Evolutionary conservation across 2,329 filamentous ascomycete genomes (phyloP).

Genomic region (Cladophialophora immunda): DNA sequence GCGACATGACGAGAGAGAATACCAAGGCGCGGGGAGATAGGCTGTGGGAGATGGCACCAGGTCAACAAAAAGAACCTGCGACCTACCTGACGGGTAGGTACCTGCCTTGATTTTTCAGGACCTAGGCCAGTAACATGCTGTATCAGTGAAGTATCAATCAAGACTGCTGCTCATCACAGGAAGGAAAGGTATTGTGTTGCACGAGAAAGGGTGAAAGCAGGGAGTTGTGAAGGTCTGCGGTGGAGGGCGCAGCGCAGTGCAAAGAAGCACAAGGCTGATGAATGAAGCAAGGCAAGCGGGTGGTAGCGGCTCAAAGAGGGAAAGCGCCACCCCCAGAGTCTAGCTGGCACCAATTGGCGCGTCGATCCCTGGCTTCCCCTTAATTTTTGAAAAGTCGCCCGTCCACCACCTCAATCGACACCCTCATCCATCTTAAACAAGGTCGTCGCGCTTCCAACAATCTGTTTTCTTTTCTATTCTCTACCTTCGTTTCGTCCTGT

Average conservation of each 20-base stretch:
- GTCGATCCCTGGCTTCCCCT: slow-evolving; percentile 28
- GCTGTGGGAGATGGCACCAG: slow-evolving; percentile 23
- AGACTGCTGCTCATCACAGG: slow-evolving; percentile 1
- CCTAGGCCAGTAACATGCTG: slow-evolving; percentile 2
- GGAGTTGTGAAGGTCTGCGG: too few species aligned
- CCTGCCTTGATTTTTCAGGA: slow-evolving; percentile 20
- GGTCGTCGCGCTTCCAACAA: slow-evolving; percentile 6
- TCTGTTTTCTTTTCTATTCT: slow-evolving; percentile 18
- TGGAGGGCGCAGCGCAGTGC: too few species aligned
- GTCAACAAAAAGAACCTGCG: slow-evolving; percentile 22
- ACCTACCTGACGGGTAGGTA: slow-evolving; percentile 34
- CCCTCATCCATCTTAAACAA: slow-evolving; percentile 7
- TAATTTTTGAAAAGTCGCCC: slow-evolving; percentile 31
- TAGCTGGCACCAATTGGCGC: slow-evolving; percentile 12
- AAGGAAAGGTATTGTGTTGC: background rate
- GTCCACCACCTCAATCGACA: background rate
- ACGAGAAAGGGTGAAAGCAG: background rate
- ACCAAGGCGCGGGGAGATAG: background rate
- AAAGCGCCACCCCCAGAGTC: slow-evolving; percentile 36
- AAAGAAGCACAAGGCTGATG: slow-evolving; percentile 1
- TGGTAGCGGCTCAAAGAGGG: slow-evolving; percentile 27
- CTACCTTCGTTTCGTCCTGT: slow-evolving; percentile 21
- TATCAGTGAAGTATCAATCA: background rate
- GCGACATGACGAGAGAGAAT: slow-evolving; percentile 33
- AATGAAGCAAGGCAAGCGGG: background rate